A percentile compares a stretch with the other conserved stretches of the same genome.
These are phyloP conservation scores for Erodium maritimum DNA, from an alignment of 345 rosid species.

Conservation along the genomic window DNA sequence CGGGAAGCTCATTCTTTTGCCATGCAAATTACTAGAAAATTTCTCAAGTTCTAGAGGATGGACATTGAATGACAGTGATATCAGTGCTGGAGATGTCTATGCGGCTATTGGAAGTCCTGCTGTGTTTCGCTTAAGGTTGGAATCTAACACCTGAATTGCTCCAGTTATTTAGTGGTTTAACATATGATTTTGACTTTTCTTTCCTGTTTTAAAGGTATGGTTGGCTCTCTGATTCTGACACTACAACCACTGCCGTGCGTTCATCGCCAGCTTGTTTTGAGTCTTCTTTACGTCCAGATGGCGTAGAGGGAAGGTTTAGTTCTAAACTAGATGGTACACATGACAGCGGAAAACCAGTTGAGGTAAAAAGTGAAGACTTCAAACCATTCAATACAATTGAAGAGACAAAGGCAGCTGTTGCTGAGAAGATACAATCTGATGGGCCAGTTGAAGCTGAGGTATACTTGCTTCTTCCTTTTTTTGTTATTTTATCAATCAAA, in stretches of 20 bases:
- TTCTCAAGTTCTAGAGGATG: conserved; percentile 24
- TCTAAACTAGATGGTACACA: conserved; percentile 8
- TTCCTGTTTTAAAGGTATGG: conserved; percentile 55
- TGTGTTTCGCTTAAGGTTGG: conserved; percentile 70
- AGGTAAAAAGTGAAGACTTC: conserved; percentile 17
- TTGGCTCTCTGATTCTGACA: conserved; percentile 38
- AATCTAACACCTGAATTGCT: conserved; percentile 2
- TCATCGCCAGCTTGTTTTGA: conserved; percentile 14
- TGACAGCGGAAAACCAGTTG: conserved; percentile 13
- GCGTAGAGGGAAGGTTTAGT: conserved; percentile 11
- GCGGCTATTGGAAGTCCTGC: conserved; percentile 54
- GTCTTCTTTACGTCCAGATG: conserved; percentile 23
- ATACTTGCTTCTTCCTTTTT: conserved; percentile 11
- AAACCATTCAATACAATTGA: conserved; percentile 16
- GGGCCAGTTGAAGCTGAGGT: conserved; percentile 30
- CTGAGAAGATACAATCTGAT: conserved; percentile 20
- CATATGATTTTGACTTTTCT: conserved; percentile 8
- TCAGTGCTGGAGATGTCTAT: conserved; percentile 47
- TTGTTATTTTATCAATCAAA: not conserved
- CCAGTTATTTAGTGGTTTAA: conserved; percentile 1
- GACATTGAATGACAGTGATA: conserved; percentile 34
- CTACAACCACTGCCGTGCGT: conserved; percentile 5
- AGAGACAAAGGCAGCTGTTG: conserved; percentile 17
- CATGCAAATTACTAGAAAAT: conserved; percentile 27
- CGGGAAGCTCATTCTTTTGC: conserved; percentile 52